phyloP scores from a whole-genome alignment of 495 filamentous ascomycete species.

The Zalerion maritima region DNA sequence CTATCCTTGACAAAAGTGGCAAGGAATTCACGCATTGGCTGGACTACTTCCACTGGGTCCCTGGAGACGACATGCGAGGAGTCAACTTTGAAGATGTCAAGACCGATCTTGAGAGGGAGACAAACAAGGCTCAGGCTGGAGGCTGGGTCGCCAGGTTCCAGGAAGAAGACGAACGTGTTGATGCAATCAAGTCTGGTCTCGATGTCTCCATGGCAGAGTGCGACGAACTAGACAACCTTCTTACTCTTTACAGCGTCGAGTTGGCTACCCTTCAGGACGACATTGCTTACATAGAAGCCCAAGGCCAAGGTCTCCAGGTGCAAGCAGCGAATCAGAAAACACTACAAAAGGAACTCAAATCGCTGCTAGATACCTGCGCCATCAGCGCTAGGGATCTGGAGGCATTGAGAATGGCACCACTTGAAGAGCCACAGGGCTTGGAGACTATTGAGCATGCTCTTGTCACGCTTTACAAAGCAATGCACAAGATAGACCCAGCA shows the following conservation, averaged over 20 bases:
- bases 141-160: constrained; percentile 82
- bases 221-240: constrained; percentile 82
- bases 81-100: constrained; percentile 72
- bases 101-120: constrained; percentile 68
- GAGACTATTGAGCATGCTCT: constrained; percentile 61
- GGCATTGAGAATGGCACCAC: constrained; percentile 55
- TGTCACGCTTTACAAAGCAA: constrained; percentile 80
- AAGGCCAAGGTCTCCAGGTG: constrained; percentile 90
- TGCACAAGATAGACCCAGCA: constrained; percentile 86
- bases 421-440: constrained; percentile 55
- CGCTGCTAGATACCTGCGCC: constrained; percentile 70
- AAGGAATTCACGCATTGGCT: constrained; percentile 57
- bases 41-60: constrained; percentile 80
- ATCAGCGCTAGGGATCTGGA: constrained; percentile 63
- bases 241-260: constrained; percentile 90
- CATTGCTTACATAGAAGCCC: constrained; percentile 91
- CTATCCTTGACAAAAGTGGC: constrained; percentile 51
- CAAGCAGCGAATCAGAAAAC: constrained; percentile 95
- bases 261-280: constrained; percentile 90
- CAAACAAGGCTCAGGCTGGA: constrained; percentile 78
- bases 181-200: constrained; percentile 66
- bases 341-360: constrained; percentile 72
- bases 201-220: constrained; percentile 85
- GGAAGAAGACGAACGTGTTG: constrained; percentile 77
- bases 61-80: constrained; percentile 49